Conservation (phyloP, 768 basidiomycete genomes). For the Dioszegia hungarica region DNA sequence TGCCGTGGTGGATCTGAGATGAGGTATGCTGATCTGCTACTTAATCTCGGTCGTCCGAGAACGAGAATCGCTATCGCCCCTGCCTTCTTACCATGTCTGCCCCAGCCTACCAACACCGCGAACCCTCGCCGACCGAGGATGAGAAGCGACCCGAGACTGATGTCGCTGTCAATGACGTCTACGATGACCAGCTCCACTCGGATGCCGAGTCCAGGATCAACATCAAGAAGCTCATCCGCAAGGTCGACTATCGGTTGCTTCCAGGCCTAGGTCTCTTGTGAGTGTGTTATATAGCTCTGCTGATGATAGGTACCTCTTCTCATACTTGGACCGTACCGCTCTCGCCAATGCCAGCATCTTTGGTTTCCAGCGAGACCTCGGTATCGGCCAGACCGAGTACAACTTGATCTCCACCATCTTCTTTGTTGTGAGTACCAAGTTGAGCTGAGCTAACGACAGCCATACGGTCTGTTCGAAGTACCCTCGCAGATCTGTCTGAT, state of each 20-base stretch:
- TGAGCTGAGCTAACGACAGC: not conserved
- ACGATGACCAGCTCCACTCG: not conserved
- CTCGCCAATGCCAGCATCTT: constrained; percentile 12
- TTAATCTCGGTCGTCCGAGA: too few species aligned
- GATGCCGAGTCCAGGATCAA: not conserved
- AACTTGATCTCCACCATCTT: constrained; percentile 9
- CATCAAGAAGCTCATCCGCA: constrained; percentile 6
- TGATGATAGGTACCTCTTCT: not conserved
- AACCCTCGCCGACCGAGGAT: not conserved
- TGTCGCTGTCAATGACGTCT: not conserved
- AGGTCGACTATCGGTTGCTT: not conserved
- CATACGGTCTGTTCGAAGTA: constrained; percentile 9
- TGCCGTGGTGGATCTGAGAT: too few species aligned
- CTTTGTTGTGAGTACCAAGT: constrained; percentile 2
- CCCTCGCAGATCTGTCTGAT: constrained; percentile 1
- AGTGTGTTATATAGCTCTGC: not conserved
- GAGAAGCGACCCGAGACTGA: not conserved
- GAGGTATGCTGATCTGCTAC: too few species aligned
- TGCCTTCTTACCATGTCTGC: too few species aligned
- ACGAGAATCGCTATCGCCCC: too few species aligned
- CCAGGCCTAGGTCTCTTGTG: not conserved
- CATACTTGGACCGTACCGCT: constrained; percentile 8
- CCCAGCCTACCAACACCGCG: too few species aligned
- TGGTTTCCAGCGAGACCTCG: not conserved
- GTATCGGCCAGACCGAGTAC: constrained; percentile 3